These are phyloP conservation scores for Coix lacrymajobi DNA, from an alignment of 176 grass and related monocot genomes.

Conservation along the genomic window DNA sequence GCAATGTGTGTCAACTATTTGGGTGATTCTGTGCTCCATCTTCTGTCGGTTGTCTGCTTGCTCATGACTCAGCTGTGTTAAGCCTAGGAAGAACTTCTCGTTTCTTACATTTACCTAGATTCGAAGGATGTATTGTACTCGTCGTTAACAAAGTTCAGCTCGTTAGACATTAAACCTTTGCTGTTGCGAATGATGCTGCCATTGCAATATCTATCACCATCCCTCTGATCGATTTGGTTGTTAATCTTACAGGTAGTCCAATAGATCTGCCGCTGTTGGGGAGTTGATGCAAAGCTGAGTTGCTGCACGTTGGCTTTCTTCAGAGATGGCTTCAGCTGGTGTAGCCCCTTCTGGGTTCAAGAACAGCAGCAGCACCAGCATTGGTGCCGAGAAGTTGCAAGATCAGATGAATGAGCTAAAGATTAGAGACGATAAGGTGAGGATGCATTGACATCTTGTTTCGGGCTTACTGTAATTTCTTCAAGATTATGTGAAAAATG, in stretches of 20 bases:
- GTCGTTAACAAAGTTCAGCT: background rate
- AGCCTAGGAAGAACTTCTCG: background rate
- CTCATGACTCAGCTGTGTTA: background rate
- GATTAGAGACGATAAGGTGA: slow-evolving; percentile 74
- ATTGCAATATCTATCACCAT: background rate
- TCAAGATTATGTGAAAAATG: background rate
- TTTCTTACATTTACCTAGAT: background rate
- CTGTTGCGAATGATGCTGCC: background rate
- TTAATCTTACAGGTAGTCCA: background rate
- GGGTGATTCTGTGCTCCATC: background rate
- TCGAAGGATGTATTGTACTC: background rate
- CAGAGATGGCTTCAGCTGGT: slow-evolving; percentile 50
- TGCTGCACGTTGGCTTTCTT: background rate
- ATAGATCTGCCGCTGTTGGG: background rate
- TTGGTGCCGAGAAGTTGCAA: slow-evolving; percentile 46
- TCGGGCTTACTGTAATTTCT: background rate
- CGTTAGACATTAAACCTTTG: background rate
- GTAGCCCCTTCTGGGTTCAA: slow-evolving; percentile 44
- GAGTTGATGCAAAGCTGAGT: slow-evolving; percentile 33
- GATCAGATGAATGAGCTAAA: slow-evolving; percentile 71
- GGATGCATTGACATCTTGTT: background rate
- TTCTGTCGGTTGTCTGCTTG: background rate
- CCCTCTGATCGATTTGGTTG: background rate
- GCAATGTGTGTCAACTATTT: background rate
- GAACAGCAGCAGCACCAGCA: slow-evolving; percentile 32